Conservation (phyloP, 306 rosid species). For the Pachyrhizus erosus region DNA sequence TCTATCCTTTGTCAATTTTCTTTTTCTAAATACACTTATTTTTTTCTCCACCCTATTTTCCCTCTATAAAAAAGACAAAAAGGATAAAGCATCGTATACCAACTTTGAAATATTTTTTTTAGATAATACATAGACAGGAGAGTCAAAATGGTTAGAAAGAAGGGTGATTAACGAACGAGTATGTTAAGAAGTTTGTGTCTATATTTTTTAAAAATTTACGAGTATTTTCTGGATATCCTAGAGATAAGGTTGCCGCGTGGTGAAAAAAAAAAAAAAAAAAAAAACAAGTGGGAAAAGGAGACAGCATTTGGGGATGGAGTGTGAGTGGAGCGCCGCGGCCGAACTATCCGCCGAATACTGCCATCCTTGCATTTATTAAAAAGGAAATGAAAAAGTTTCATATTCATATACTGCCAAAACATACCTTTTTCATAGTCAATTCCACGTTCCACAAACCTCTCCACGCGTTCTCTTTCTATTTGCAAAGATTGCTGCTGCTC, state of each 20-base stretch:
- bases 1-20: too few relatives aligned
- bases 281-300: background rate
- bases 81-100: background rate
- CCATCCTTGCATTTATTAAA: slow-evolving; percentile 35
- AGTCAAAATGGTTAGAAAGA: background rate
- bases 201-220: background rate
- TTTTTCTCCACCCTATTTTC: too few relatives aligned
- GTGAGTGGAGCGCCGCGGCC: slow-evolving; percentile 20
- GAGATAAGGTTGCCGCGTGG: slow-evolving; percentile 45
- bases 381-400: background rate
- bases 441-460: background rate
- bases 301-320: too few relatives aligned
- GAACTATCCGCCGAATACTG: slow-evolving; percentile 10
- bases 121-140: background rate
- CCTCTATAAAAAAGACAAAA: background rate
- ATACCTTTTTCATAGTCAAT: slow-evolving; percentile 48
- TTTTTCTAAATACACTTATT: too few relatives aligned
- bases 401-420: slow-evolving; percentile 61
- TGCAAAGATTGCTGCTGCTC: background rate
- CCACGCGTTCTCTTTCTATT: slow-evolving; percentile 43
- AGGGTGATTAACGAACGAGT: background rate
- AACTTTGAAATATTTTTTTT: background rate
- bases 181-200: background rate
- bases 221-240: background rate
- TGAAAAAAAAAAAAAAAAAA: background rate